Evolutionary conservation across 2,329 filamentous ascomycete species (phyloP).

Genomic region (Phaeomoniella chlamydospora): DNA sequence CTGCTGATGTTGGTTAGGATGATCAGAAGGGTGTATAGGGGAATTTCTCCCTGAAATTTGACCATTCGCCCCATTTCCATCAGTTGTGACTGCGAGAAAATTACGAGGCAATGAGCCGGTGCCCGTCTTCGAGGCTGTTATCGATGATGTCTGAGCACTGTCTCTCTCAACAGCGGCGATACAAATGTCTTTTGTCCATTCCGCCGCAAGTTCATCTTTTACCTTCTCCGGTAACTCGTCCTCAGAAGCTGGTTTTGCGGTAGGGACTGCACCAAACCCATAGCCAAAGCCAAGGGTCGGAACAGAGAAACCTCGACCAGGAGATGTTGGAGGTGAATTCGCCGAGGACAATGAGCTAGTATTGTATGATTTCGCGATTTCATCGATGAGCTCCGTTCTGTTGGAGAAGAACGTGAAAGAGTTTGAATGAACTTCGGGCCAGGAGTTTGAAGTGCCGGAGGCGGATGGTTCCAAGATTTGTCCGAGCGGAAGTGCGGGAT

Average conservation of each 20-base stretch:
- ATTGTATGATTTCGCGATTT: constrained; percentile 58
- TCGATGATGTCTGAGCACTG: constrained; percentile 55
- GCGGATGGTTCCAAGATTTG: constrained; percentile 41
- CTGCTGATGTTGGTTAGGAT: constrained; percentile 8
- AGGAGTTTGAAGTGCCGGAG: constrained; percentile 25
- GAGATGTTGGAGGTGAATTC: constrained; percentile 55
- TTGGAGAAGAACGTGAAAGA: constrained; percentile 61
- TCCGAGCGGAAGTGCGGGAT: constrained; percentile 54
- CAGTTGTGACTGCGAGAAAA: constrained; percentile 12
- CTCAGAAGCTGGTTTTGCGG: constrained; percentile 19
- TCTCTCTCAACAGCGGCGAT: constrained; percentile 53
- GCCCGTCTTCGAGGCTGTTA: constrained; percentile 59
- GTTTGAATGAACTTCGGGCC: constrained; percentile 26
- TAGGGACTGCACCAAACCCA: constrained; percentile 21
- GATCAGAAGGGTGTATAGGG: constrained; percentile 10
- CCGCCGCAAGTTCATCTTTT: constrained; percentile 59
- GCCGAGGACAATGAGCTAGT: constrained; percentile 48
- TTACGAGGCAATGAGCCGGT: constrained; percentile 23
- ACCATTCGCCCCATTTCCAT: constrained; percentile 14
- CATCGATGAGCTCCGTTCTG: constrained; percentile 55
- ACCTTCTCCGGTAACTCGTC: constrained; percentile 51
- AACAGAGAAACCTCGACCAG: constrained; percentile 47
- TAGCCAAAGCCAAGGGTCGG: constrained; percentile 41
- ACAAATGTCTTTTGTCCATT: constrained; percentile 67
- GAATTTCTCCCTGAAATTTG: constrained; percentile 15